A percentile compares a stretch with the other conserved stretches of the same genome.
Conservation (phyloP, 139 green algal genomes). For the Chlorella sp. region DNA sequence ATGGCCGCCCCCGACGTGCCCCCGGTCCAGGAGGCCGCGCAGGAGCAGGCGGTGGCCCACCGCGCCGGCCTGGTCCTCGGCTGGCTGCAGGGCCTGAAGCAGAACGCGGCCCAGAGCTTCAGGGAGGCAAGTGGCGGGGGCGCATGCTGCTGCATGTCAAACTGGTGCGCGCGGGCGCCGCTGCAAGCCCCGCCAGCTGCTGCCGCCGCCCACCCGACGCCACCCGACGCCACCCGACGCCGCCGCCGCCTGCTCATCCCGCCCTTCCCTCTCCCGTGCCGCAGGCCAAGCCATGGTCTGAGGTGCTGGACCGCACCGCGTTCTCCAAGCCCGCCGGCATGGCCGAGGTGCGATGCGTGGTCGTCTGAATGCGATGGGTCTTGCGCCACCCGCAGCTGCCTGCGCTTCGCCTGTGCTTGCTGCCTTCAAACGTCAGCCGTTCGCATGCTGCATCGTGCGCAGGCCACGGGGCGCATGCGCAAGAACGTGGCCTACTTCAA, state of each 20-base stretch:
- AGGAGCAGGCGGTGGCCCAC: no score
- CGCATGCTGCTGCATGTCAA: background rate
- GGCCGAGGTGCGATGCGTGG: conserved; percentile 66
- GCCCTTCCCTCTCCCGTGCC: background rate
- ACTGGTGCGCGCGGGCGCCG: no score
- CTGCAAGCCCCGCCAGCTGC: no score
- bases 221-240: no score
- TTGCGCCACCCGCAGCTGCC: no score
- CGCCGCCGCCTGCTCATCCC: no score
- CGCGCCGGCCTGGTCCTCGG: conserved; percentile 3
- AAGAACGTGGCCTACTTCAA: conserved; percentile 95
- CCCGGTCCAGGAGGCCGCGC: no score
- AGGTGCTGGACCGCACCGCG: conserved; percentile 83
- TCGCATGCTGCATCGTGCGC: background rate
- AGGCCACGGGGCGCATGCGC: conserved; percentile 78
- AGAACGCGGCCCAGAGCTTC: conserved; percentile 48
- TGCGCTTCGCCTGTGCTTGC: background rate
- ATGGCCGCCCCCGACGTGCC: no score
- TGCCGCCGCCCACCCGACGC: no score
- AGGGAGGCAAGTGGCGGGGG: conserved; percentile 13
- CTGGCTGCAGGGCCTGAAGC: conserved; percentile 23
- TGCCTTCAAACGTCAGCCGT: background rate
- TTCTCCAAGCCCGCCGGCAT: conserved; percentile 83
- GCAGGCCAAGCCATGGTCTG: conserved; percentile 91
- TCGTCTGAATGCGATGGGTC: no score